Conservation (phyloP, 78 protist genomes). For the Dictyostelium citrinum region DNA sequence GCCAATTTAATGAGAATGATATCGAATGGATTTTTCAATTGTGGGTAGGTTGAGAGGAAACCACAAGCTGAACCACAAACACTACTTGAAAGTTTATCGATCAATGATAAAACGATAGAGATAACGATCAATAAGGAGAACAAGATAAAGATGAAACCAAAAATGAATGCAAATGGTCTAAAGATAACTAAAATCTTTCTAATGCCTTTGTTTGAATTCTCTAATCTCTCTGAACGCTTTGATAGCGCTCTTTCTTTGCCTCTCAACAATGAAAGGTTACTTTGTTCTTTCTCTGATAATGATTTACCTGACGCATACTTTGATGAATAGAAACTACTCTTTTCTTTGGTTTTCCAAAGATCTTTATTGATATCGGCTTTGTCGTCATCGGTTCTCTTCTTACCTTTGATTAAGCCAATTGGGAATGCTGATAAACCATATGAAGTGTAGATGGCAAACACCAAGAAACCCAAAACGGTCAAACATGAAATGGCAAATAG, state of each 20-base stretch:
- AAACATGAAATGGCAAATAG: slow-evolving; percentile 61
- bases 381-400: slow-evolving; percentile 20
- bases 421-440: slow-evolving; percentile 82
- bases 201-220: slow-evolving; percentile 12
- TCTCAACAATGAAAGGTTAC: not conserved
- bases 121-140: slow-evolving; percentile 48
- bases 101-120: slow-evolving; percentile 31
- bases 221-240: slow-evolving; percentile 12
- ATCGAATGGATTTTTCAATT: slow-evolving; percentile 78
- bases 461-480: slow-evolving; percentile 38
- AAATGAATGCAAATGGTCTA: slow-evolving; percentile 73
- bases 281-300: slow-evolving; percentile 64
- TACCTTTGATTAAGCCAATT: slow-evolving; percentile 78
- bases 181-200: slow-evolving; percentile 23
- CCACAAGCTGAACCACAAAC: slow-evolving; percentile 80
- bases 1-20: slow-evolving; percentile 43
- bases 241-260: slow-evolving; percentile 62
- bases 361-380: slow-evolving; percentile 26
- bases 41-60: slow-evolving; percentile 66
- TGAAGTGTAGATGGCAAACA: slow-evolving; percentile 72
- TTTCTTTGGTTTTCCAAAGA: slow-evolving; percentile 38
- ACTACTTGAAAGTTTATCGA: slow-evolving; percentile 44
- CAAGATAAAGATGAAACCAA: slow-evolving; percentile 78
- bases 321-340: not conserved
- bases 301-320: slow-evolving; percentile 58